phyloP scores from a whole-genome alignment of 768 basidiomycete genomes.

The Lentinula guzmanii region DNA sequence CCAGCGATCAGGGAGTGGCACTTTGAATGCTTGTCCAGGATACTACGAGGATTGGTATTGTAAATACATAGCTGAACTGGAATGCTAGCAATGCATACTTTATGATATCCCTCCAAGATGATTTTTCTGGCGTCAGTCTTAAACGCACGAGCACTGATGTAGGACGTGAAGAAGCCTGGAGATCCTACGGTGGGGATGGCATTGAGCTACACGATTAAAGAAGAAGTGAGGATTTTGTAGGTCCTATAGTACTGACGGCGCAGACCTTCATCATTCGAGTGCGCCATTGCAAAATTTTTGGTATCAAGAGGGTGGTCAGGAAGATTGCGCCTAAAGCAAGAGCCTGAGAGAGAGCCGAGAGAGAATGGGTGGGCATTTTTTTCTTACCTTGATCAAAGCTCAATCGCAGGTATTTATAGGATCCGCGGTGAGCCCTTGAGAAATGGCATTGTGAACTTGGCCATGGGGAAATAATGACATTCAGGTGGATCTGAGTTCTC shows the following conservation, averaged over 20 bases:
- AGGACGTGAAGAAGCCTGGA: constrained; percentile 6
- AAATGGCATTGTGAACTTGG: neutral
- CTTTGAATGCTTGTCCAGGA: constrained; percentile 12
- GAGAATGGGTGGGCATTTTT: neutral
- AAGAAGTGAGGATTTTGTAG: neutral
- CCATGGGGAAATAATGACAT: neutral
- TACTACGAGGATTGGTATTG: neutral
- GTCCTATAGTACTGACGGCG: neutral
- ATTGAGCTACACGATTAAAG: neutral
- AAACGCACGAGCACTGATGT: neutral
- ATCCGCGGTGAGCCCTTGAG: neutral
- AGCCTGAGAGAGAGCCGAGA: neutral
- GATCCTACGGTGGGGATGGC: constrained; percentile 8
- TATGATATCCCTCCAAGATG: constrained; percentile 9
- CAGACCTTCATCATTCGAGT: neutral
- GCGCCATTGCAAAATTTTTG: neutral
- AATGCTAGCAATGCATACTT: neutral
- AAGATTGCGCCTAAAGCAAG: neutral
- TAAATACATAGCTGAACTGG: neutral
- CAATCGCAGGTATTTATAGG: neutral
- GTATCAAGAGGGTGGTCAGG: neutral
- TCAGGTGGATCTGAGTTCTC: neutral
- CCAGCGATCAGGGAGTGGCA: constrained; percentile 22
- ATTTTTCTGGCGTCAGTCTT: constrained; percentile 2
- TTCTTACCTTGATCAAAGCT: neutral